A percentile compares a stretch with the other conserved stretches of the same genome.
phyloP scores from a whole-genome alignment of 2,329 filamentous ascomycete species.

The Huntiella abstrusa region DNA sequence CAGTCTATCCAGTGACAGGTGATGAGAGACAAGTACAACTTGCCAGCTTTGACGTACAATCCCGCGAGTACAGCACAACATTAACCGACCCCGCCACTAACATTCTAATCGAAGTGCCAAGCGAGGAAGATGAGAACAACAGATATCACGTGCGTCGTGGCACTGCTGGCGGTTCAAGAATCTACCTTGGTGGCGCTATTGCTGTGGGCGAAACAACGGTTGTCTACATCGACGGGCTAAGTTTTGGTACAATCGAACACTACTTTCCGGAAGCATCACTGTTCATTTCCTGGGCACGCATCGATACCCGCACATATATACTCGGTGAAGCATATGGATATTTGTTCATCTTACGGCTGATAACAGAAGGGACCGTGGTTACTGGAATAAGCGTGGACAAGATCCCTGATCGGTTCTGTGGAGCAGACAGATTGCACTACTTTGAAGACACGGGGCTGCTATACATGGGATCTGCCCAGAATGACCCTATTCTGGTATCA shows the following conservation, averaged over 20 bases:
- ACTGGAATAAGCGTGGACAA: slow-evolving; percentile 50
- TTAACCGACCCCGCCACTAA: slow-evolving; percentile 36
- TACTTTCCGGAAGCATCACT: slow-evolving; percentile 56
- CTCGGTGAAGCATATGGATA: slow-evolving; percentile 81
- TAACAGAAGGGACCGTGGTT: slow-evolving; percentile 47
- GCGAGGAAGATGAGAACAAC: slow-evolving; percentile 34
- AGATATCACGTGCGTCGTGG: slow-evolving; percentile 40
- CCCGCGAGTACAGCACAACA: slow-evolving; percentile 34
- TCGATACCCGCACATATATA: slow-evolving; percentile 68
- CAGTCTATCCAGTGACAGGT: slow-evolving; percentile 38
- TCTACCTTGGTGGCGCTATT: slow-evolving; percentile 50
- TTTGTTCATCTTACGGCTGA: slow-evolving; percentile 67
- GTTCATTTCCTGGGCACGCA: slow-evolving; percentile 79
- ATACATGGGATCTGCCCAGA: slow-evolving; percentile 82
- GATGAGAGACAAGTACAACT: slow-evolving; percentile 37
- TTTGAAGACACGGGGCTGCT: slow-evolving; percentile 46
- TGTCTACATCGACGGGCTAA: slow-evolving; percentile 67
- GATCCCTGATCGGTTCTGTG: slow-evolving; percentile 43
- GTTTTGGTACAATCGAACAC: slow-evolving; percentile 44
- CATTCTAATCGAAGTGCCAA: slow-evolving; percentile 43
- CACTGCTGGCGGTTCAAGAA: slow-evolving; percentile 24
- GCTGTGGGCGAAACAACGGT: slow-evolving; percentile 66
- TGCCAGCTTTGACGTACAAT: slow-evolving; percentile 36
- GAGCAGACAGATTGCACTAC: slow-evolving; percentile 63
- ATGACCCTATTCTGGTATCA: slow-evolving; percentile 69